Evolutionary conservation across 768 basidiomycete species (phyloP).

Genomic region (Rhizopogon rudus): DNA sequence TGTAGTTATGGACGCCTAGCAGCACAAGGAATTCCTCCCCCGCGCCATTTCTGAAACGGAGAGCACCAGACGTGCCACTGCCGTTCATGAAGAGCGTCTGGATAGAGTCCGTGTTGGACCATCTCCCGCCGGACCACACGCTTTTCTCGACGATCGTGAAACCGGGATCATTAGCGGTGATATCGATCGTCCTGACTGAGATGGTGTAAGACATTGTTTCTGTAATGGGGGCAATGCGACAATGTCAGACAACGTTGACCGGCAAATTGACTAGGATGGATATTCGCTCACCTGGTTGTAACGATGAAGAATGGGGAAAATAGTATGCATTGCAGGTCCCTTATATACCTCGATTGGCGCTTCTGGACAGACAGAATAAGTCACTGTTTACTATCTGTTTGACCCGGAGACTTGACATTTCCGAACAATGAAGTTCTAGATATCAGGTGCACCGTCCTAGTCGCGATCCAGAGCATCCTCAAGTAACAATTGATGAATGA

Average conservation of each 20-base stretch:
- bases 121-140: conserved; percentile 18
- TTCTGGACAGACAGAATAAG: no score
- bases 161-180: not conserved
- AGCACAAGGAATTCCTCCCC: conserved; percentile 29
- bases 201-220: not conserved
- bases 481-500: no score
- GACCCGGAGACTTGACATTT: no score
- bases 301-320: not conserved
- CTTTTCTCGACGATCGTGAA: not conserved
- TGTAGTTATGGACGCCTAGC: conserved; percentile 36
- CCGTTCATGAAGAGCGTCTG: conserved; percentile 29
- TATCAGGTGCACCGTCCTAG: no score
- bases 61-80: conserved; percentile 35
- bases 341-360: not conserved
- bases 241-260: not conserved
- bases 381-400: no score
- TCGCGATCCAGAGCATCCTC: no score
- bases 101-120: conserved; percentile 16
- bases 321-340: not conserved
- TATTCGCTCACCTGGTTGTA: not conserved
- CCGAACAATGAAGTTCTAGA: no score
- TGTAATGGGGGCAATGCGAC: not conserved
- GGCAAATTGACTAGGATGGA: not conserved
- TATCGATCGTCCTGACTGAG: not conserved
- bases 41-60: conserved; percentile 26